Evolutionary conservation across 805 yeast genomes (phyloP).

Genomic region (Kodamaea lidongshanica): DNA sequence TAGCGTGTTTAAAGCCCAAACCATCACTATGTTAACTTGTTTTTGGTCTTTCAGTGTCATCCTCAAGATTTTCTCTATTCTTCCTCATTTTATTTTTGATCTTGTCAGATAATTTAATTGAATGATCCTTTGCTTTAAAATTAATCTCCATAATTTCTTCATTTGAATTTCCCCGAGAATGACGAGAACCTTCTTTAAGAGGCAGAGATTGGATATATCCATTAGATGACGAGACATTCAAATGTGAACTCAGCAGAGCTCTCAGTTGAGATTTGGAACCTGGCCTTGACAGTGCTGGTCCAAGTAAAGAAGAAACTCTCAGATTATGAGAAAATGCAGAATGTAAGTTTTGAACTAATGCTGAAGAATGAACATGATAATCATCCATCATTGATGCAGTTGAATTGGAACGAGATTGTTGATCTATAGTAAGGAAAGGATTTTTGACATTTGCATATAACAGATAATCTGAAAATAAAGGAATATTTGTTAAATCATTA

Average conservation of each 20-base stretch:
- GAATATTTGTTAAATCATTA: conserved; percentile 57
- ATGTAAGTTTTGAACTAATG: no score
- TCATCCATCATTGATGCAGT: conserved; percentile 30
- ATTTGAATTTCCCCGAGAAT: conserved; percentile 18
- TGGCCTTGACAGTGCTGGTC: no score
- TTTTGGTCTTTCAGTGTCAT: no score
- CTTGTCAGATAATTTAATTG: conserved; percentile 23
- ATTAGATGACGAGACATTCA: no score
- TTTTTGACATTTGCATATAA: conserved; percentile 28
- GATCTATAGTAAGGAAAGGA: conserved; percentile 16
- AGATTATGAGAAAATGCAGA: no score
- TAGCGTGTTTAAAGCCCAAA: no score
- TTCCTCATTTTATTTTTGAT: conserved; percentile 33
- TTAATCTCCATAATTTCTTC: conserved; percentile 28
- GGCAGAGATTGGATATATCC: no score
- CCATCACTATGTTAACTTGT: no score
- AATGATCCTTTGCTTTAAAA: conserved; percentile 15
- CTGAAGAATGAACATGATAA: conserved; percentile 14
- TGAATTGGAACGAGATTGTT: conserved; percentile 24
- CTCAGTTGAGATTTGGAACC: no score
- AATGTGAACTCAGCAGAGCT: no score
- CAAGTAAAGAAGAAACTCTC: no score
- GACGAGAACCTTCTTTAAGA: no score
- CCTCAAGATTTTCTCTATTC: conserved; percentile 19
- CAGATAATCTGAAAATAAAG: conserved; percentile 51